Percentiles rank a stretch among this genome's conserved stretches.
phyloP scores from a whole-genome alignment of 306 rosid species.

The Gynostemma pentaphyllum region DNA sequence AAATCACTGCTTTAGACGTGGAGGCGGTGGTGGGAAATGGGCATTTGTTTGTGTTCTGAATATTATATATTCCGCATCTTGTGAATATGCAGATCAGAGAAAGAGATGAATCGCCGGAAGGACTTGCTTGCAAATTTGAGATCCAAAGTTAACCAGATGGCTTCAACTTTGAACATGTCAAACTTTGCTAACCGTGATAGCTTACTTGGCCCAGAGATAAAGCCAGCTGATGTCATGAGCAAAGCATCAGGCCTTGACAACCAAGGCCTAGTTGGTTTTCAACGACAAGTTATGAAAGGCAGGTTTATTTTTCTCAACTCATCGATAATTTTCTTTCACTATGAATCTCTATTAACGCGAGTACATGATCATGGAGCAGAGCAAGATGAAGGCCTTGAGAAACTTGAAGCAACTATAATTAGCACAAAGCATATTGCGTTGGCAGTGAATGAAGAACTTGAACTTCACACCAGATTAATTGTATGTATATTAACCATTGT shows the following conservation, averaged over 20 bases:
- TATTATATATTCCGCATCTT: slow-evolving; percentile 10
- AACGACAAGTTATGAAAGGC: slow-evolving; percentile 88
- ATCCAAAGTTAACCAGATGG: slow-evolving; percentile 80
- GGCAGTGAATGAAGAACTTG: slow-evolving; percentile 94
- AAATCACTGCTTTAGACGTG: too few relatives aligned
- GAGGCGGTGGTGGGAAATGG: not conserved
- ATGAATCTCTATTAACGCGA: not conserved
- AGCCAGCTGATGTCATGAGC: slow-evolving; percentile 60
- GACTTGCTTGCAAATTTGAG: slow-evolving; percentile 66
- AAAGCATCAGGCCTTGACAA: slow-evolving; percentile 80
- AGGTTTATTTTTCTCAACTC: slow-evolving; percentile 19
- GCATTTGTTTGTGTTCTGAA: slow-evolving; percentile 5
- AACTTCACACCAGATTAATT: slow-evolving; percentile 82
- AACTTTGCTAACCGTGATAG: slow-evolving; percentile 82
- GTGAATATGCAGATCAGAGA: slow-evolving; percentile 54
- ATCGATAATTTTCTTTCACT: not conserved
- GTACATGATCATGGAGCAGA: slow-evolving; percentile 37
- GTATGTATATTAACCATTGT: slow-evolving; percentile 31
- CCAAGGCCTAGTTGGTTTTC: slow-evolving; percentile 74
- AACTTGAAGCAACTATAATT: slow-evolving; percentile 75
- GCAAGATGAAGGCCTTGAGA: slow-evolving; percentile 97
- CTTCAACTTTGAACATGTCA: slow-evolving; percentile 75
- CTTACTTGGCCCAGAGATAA: slow-evolving; percentile 86
- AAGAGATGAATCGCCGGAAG: slow-evolving; percentile 97
- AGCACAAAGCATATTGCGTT: slow-evolving; percentile 98